Evolutionary conservation across 2,329 filamentous ascomycete genomes (phyloP).

Genomic region (Curvularia lunata): DNA sequence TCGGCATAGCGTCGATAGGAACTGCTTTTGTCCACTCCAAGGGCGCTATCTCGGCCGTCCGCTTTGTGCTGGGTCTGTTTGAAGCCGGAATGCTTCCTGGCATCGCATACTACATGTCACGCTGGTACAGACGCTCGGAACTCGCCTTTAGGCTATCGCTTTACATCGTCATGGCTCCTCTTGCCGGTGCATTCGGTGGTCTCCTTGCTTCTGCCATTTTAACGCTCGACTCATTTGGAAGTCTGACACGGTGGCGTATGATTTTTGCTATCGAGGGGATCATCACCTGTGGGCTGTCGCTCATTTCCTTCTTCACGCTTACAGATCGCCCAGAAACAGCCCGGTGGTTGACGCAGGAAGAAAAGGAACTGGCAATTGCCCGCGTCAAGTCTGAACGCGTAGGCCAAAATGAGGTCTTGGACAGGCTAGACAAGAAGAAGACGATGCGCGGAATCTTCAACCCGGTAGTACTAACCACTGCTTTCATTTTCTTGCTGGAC

Average conservation of each 20-base stretch:
- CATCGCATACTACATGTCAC: conserved; percentile 74
- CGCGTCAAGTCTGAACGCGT: conserved; percentile 73
- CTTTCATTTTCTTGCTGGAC: conserved; percentile 67
- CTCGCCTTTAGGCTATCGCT: conserved; percentile 70
- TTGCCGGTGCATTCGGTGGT: conserved; percentile 75
- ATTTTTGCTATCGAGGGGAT: conserved; percentile 76
- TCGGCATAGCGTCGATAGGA: conserved; percentile 67
- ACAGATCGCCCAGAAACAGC: conserved; percentile 74
- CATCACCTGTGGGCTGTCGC: conserved; percentile 63
- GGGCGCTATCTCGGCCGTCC: conserved; percentile 62
- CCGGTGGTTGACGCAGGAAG: conserved; percentile 67
- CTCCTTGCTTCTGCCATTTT: conserved; percentile 68
- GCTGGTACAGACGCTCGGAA: conserved; percentile 75
- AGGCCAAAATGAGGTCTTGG: conserved; percentile 66
- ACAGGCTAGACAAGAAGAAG: conserved; percentile 67
- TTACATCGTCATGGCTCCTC: conserved; percentile 73
- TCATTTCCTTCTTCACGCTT: conserved; percentile 68
- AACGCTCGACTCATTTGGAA: conserved; percentile 64
- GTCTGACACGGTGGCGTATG: conserved; percentile 68
- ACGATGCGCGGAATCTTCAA: conserved; percentile 67
- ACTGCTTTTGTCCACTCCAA: conserved; percentile 69
- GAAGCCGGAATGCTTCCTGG: conserved; percentile 78
- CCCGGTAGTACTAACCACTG: conserved; percentile 64
- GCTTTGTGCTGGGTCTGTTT: conserved; percentile 70
- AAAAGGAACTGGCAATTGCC: conserved; percentile 70